Base-by-base conservation (phyloP, 352 stramenopile species). In the Peronospora belbahrii region DNA sequence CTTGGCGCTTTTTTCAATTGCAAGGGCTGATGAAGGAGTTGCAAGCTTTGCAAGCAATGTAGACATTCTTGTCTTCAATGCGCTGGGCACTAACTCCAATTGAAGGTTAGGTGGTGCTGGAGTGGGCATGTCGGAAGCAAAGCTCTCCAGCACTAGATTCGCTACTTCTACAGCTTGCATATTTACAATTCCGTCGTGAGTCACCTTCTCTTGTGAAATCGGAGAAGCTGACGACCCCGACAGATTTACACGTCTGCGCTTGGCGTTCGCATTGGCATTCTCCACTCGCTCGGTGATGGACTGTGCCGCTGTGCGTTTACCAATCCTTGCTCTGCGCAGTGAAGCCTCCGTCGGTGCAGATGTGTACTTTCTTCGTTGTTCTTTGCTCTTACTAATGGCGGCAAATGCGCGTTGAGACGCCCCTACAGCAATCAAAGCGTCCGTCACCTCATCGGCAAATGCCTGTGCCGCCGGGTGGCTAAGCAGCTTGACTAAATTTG, bases 371-470 rank as follows among this genome's bases (percentile, higher is more conserved):
- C 79, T 67, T 3, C 79, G 67, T 24, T 77, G 74, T 35, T 85
- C 72, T 45, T 88, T 88, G 59, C 70, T 86, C 48, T 88, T 91
- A 50, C 63, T 86, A 56, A 87, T 79, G 2, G 80, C 80, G 23
- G 74, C 64, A 58, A 88, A 85, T 2, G 80, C 80, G 24, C 76
- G 80, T 48, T 85, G 74, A 14, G 74, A 85, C 4, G 78, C 72
- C n/a, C 74, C 67, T 0, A 83, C 57, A 2, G 67, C 67, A 47
- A 88, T 88, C 19, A 91, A 62, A 52, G 65, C 64, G 38, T 85
- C 74, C 13, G 74, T 91, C 32, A 91, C 70, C 36, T 88, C 76
- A 34, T 91, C 75, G 20, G 66, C 60, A 41, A 86, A 74, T 14
- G 63, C 20, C 42, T 82, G 70, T 0, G 76, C 67, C 3, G 66